These are phyloP conservation scores for Herpetomonas samuelpessoai DNA, from an alignment of 208 protist species.

Conservation along the genomic window DNA sequence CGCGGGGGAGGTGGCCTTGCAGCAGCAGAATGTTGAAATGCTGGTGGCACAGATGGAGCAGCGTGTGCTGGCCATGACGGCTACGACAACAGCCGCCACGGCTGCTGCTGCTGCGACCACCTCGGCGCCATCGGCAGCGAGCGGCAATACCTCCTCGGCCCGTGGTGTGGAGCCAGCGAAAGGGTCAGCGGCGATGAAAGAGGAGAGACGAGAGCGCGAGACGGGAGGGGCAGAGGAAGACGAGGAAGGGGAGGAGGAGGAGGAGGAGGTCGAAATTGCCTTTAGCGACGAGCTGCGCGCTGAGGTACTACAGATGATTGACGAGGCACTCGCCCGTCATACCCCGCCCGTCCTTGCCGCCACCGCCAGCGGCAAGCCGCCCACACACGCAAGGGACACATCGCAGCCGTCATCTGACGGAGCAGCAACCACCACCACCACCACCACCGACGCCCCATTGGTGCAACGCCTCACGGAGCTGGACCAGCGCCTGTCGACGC, in stretches of 20 bases:
- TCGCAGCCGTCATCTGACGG: too few species aligned
- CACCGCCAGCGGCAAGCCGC: too few species aligned
- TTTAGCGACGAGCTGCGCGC: constrained; percentile 2
- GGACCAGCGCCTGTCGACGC: constrained; percentile 15
- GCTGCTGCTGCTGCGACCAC: background rate
- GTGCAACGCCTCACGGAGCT: constrained; percentile 3
- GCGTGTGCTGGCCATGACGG: constrained; percentile 16
- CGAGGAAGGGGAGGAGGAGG: constrained; percentile 11
- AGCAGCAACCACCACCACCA: background rate
- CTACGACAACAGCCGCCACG: background rate
- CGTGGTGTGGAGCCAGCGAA: too few species aligned
- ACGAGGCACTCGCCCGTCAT: too few species aligned
- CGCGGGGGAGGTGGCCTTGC: constrained; percentile 48
- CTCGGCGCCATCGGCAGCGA: background rate
- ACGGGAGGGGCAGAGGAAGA: constrained; percentile 9
- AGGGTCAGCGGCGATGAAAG: too few species aligned
- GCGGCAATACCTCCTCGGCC: background rate
- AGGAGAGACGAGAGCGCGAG: too few species aligned
- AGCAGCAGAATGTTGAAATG: constrained; percentile 54
- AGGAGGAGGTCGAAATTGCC: background rate
- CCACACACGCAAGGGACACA: too few species aligned
- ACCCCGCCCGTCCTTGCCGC: too few species aligned
- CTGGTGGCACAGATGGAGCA: constrained; percentile 70
- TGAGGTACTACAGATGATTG: background rate
- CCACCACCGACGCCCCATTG: constrained; percentile 6